phyloP scores from a whole-genome alignment of 805 yeast species.

The Cyberlindnera sargentensis region DNA sequence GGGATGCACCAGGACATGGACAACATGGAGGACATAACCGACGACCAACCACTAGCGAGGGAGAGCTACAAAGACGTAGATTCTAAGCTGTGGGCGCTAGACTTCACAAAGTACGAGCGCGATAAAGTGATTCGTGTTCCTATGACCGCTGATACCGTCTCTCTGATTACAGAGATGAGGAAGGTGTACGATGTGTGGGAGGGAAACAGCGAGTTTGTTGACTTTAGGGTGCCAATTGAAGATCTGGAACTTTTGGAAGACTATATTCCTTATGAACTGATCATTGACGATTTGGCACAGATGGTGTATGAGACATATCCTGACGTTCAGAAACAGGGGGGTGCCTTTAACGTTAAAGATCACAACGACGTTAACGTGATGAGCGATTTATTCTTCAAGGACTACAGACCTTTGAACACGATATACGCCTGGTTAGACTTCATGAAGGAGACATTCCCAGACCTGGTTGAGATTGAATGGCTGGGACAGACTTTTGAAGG shows the following conservation, averaged over 20 bases:
- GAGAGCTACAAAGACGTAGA: background rate
- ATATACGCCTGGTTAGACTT: constrained; percentile 69
- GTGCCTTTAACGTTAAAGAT: constrained; percentile 4
- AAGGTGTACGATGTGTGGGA: constrained; percentile 41
- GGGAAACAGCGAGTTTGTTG: constrained; percentile 36
- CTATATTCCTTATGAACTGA: constrained; percentile 21
- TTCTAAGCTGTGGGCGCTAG: constrained; percentile 14
- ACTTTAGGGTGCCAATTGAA: constrained; percentile 27
- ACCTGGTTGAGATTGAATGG: constrained; percentile 51
- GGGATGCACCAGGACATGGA: too few relatives aligned
- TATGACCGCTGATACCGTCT: constrained; percentile 1
- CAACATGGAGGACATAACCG: too few relatives aligned
- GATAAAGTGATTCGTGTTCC: constrained; percentile 14
- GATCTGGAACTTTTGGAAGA: constrained; percentile 4
- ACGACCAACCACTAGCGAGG: too few relatives aligned
- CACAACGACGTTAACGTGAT: constrained; percentile 11
- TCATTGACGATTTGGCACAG: constrained; percentile 53
- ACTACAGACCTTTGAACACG: constrained; percentile 59
- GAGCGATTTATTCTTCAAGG: constrained; percentile 58
- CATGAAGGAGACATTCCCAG: constrained; percentile 54
- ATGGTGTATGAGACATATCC: constrained; percentile 52
- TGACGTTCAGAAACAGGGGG: background rate
- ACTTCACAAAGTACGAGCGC: constrained; percentile 17
- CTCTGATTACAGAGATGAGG: constrained; percentile 5
- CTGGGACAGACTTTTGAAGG: constrained; percentile 77